These are phyloP conservation scores for Lipomyces spencermartinsiae DNA, from an alignment of 805 yeast genomes.

Conservation along the genomic window DNA sequence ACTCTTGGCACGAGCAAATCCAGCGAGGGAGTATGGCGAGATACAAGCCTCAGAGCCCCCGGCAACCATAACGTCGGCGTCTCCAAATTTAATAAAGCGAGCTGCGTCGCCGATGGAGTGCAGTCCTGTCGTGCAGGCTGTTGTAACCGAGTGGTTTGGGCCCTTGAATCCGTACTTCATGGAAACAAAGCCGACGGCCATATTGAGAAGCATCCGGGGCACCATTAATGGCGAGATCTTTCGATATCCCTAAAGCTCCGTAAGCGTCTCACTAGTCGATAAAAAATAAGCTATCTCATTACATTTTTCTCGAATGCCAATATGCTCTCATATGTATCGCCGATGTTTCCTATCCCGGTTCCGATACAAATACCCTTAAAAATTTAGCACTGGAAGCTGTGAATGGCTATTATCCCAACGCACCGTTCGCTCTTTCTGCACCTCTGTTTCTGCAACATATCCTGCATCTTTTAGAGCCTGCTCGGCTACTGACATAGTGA, in stretches of 20 bases:
- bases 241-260: constrained; percentile 55
- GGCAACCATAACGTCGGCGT: constrained; percentile 85
- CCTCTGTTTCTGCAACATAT: constrained; percentile 52
- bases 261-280: neutral
- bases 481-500: constrained; percentile 74
- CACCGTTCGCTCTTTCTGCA: constrained; percentile 43
- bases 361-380: constrained; percentile 82
- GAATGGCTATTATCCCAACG: constrained; percentile 38
- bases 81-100: constrained; percentile 76
- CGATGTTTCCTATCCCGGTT: constrained; percentile 88
- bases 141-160: constrained; percentile 84
- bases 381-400: neutral
- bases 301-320: constrained; percentile 52
- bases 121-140: constrained; percentile 97
- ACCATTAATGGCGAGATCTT: constrained; percentile 85
- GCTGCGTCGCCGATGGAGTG: constrained; percentile 94
- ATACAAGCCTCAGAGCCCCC: constrained; percentile 93
- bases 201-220: constrained; percentile 81
- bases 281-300: constrained; percentile 5
- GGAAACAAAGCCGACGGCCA: constrained; percentile 93
- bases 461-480: constrained; percentile 79
- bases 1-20: constrained; percentile 88
- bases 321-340: constrained; percentile 70
- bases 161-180: constrained; percentile 80
- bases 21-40: constrained; percentile 86